These are phyloP conservation scores for Pseudoperonospora humuli DNA, from an alignment of 352 stramenopile species.

Conservation along the genomic window DNA sequence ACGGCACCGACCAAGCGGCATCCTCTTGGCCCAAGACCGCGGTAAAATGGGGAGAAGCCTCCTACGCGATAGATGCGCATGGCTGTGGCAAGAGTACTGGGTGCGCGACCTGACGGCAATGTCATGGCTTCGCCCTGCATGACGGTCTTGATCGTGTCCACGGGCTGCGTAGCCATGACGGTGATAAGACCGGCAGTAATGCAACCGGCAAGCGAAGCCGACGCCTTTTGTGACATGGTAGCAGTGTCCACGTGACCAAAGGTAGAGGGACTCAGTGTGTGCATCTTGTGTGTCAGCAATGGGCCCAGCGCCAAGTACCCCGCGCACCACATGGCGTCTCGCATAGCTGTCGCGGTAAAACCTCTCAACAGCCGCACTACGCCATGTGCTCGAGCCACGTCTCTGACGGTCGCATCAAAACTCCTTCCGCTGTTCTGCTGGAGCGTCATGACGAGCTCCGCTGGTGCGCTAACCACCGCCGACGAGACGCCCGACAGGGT, in stretches of 20 bases:
- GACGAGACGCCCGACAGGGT: slow-evolving; percentile 56
- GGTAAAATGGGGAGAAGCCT: slow-evolving; percentile 55
- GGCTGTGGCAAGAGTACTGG: slow-evolving; percentile 36
- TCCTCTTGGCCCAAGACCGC: slow-evolving; percentile 61
- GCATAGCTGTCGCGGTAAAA: slow-evolving; percentile 48
- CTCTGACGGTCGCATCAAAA: slow-evolving; percentile 49
- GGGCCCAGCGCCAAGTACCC: slow-evolving; percentile 71
- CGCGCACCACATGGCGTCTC: slow-evolving; percentile 69
- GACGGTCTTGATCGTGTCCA: slow-evolving; percentile 82
- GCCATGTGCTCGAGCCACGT: slow-evolving; percentile 43
- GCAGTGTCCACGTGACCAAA: slow-evolving; percentile 49
- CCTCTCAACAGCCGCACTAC: slow-evolving; percentile 47
- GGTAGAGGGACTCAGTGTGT: slow-evolving; percentile 35
- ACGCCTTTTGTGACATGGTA: slow-evolving; percentile 52
- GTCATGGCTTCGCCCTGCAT: slow-evolving; percentile 72
- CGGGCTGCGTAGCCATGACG: slow-evolving; percentile 65
- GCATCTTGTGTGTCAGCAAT: slow-evolving; percentile 58
- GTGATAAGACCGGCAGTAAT: slow-evolving; percentile 64
- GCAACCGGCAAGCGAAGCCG: slow-evolving; percentile 56
- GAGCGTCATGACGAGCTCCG: slow-evolving; percentile 82
- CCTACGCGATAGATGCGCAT: slow-evolving; percentile 40
- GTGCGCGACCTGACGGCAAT: slow-evolving; percentile 26
- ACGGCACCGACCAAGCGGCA: slow-evolving; percentile 75
- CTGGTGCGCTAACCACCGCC: slow-evolving; percentile 53
- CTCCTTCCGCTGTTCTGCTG: slow-evolving; percentile 77